Conservation (phyloP, 495 filamentous ascomycete species). For the Sphaerosporella brunnea region DNA sequence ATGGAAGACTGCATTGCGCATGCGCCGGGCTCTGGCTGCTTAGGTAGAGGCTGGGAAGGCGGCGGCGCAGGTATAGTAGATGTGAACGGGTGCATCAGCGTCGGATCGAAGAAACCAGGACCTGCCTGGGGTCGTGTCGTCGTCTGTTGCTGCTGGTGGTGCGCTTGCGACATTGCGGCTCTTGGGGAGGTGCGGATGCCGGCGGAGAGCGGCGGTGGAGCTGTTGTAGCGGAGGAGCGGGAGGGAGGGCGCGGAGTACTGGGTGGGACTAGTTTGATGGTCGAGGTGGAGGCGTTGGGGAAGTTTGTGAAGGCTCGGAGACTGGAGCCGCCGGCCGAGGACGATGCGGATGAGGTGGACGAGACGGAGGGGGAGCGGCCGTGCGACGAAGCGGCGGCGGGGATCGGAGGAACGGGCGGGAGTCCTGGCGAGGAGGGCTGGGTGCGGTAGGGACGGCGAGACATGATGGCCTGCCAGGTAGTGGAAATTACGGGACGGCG, state of each 20-base stretch:
- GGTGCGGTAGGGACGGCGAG: slow-evolving; percentile 3
- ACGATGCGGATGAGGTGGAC: slow-evolving; percentile 22
- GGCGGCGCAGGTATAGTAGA: too few relatives aligned
- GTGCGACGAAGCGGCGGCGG: slow-evolving; percentile 4
- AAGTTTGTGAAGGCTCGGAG: slow-evolving; percentile 7
- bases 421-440: neutral
- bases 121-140: slow-evolving; percentile 11
- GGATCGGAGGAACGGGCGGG: neutral
- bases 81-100: slow-evolving; percentile 15
- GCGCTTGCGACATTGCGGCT: slow-evolving; percentile 4
- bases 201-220: neutral
- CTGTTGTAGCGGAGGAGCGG: neutral
- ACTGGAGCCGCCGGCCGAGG: slow-evolving; percentile 6
- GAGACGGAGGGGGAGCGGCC: slow-evolving; percentile 24
- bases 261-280: slow-evolving; percentile 19
- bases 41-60: slow-evolving; percentile 25
- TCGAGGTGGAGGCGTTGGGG: slow-evolving; percentile 15
- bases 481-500: too few relatives aligned
- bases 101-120: slow-evolving; percentile 23
- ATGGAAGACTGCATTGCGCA: slow-evolving; percentile 23
- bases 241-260: slow-evolving; percentile 1
- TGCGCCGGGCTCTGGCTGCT: slow-evolving; percentile 24
- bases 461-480: too few relatives aligned
- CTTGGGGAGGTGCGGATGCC: neutral
- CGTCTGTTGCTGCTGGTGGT: slow-evolving; percentile 8